Evolutionary conservation across 164 flowering plant genomes (phyloP).

Genomic region (Berberis vulgaris): DNA sequence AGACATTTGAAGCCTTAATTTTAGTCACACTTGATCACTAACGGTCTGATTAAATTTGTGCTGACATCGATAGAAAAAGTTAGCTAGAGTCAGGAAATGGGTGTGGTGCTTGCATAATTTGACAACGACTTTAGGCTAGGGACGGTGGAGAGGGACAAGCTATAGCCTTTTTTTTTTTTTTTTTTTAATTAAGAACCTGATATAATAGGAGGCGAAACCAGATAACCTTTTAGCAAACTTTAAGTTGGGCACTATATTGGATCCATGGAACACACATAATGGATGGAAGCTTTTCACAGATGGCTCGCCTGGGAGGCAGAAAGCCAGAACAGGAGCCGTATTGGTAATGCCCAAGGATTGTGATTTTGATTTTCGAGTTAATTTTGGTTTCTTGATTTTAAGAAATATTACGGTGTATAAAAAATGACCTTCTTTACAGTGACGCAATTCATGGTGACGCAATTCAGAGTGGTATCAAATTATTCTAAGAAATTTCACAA

Average conservation of each 20-base stretch:
- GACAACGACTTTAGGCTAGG: not conserved
- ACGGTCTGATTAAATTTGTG: not conserved
- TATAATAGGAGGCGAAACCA: not conserved
- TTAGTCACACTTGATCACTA: not conserved
- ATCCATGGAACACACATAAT: not conserved
- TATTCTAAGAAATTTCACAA: too few relatives aligned
- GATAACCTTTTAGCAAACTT: not conserved
- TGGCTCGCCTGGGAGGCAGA: not conserved
- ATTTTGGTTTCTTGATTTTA: too few relatives aligned
- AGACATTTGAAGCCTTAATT: not conserved
- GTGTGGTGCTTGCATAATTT: not conserved
- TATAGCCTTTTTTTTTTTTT: not conserved
- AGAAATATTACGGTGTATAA: too few relatives aligned
- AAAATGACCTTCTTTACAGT: too few relatives aligned
- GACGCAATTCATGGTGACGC: too few relatives aligned
- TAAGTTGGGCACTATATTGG: not conserved
- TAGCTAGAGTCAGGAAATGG: not conserved
- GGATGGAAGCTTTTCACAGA: not conserved
- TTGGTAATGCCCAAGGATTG: too few relatives aligned
- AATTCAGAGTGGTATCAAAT: too few relatives aligned
- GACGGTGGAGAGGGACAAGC: not conserved
- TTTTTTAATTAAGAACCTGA: not conserved
- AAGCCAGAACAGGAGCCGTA: not conserved
- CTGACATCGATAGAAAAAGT: not conserved
- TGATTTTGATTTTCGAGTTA: too few relatives aligned